Conservation (phyloP, 2,329 filamentous ascomycete species). For the Hymenoscyphus salicellus region DNA sequence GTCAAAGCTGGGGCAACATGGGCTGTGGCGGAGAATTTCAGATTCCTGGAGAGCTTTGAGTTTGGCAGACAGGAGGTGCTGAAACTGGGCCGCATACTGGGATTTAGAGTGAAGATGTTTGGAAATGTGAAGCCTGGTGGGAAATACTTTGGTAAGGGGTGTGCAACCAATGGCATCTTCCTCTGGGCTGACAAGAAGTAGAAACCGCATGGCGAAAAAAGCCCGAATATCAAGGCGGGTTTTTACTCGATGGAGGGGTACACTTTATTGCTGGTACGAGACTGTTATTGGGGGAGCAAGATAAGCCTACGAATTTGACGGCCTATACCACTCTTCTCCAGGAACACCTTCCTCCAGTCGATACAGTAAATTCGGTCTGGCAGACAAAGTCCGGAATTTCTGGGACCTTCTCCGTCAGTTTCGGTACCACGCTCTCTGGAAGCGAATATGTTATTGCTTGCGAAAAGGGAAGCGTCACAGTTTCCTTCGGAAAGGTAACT, state of each 20-base stretch:
- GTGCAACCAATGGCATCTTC: not conserved
- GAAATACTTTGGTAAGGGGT: conserved; percentile 43
- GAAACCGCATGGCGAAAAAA: conserved; percentile 62
- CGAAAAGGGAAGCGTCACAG: conserved; percentile 34
- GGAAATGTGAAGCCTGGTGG: conserved; percentile 44
- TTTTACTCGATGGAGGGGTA: conserved; percentile 72
- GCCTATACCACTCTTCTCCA: conserved; percentile 32
- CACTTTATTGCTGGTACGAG: conserved; percentile 66
- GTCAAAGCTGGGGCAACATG: conserved; percentile 44
- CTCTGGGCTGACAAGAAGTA: conserved; percentile 15
- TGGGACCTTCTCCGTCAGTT: conserved; percentile 34
- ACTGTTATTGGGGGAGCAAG: conserved; percentile 49
- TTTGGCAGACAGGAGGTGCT: conserved; percentile 50
- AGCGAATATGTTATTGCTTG: conserved; percentile 35
- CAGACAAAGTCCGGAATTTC: conserved; percentile 32
- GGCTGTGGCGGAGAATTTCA: conserved; percentile 70
- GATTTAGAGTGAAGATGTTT: conserved; percentile 50
- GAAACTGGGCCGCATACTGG: conserved; percentile 52
- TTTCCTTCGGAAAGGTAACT: conserved; percentile 28
- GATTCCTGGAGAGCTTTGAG: conserved; percentile 56
- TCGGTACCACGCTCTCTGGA: conserved; percentile 34
- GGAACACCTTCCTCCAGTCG: conserved; percentile 34
- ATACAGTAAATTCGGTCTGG: conserved; percentile 37
- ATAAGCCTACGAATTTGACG: conserved; percentile 26
- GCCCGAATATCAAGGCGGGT: conserved; percentile 71